Base-by-base conservation (phyloP, 352 stramenopile genomes). In the Phytophthora citricola region DNA sequence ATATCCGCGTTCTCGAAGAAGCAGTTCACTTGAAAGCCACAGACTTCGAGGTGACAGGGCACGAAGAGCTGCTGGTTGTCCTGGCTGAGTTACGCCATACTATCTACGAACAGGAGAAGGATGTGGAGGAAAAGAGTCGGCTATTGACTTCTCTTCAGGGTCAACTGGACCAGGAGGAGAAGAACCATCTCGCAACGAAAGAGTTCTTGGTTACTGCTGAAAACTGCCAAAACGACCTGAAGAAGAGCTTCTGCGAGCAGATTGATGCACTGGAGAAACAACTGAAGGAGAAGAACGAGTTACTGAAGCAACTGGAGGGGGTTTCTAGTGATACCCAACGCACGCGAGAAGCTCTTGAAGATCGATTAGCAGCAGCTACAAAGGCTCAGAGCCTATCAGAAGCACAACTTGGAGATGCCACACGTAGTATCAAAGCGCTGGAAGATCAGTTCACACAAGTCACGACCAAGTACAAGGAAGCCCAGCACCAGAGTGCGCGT, bases 1-100 rank as follows among this genome's bases (percentile, higher is more conserved):
- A 94, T 50, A 89, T 93, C 31, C 85, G 82, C 20, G 76, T 94
- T 22, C 76, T 94, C 8, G 87, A 94, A 72, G 83, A 92, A 65
- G 83, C 81, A 4, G 70, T 93, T 1, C 83, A 92, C 29, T 26
- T 94, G 2, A 92, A 90, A 56, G 87, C 87, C 8, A 75, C 66
- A 1, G 87, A 94, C 34, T 73, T 93, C 29, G 68, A 83, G 17
- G 68, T 92, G 17, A 84, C 81, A 3, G 85, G 83, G 3, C 85
- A 94, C 47, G 87, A 92, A 58, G 87, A 94, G 55, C 66, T 93
- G 0, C 71, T 94, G 2, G 55, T 93, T 11, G 85, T 94, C 9
- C 70, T 94, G 11, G 82, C 82, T 0, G 85, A 93, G 74, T 63
- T 95, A 10, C 75, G 87, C 0, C 85, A 95, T 39, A 93, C 85